These are phyloP conservation scores for Dryadomyces quercivorus DNA, from an alignment of 2,329 filamentous ascomycete species.

Conservation along the genomic window DNA sequence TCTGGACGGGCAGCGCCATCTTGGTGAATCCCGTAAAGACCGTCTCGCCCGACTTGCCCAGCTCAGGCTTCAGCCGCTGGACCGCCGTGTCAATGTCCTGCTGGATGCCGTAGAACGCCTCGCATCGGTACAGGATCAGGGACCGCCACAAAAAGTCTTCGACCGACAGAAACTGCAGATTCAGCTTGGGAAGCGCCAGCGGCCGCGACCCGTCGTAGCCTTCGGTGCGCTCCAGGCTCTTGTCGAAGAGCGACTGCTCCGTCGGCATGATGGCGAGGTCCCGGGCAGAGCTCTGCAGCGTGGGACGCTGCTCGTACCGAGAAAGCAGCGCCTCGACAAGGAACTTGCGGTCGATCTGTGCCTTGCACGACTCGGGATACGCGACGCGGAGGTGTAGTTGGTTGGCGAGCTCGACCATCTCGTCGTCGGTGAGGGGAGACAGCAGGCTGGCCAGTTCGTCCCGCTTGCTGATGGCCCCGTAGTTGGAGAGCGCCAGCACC, in stretches of 20 bases:
- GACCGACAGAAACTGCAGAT: slow-evolving; percentile 87
- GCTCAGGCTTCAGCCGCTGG: slow-evolving; percentile 63
- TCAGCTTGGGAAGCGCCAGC: slow-evolving; percentile 84
- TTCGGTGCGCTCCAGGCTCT: slow-evolving; percentile 67
- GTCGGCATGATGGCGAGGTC: slow-evolving; percentile 71
- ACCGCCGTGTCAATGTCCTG: slow-evolving; percentile 80
- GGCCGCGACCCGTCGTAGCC: slow-evolving; percentile 77
- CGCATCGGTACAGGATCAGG: slow-evolving; percentile 75
- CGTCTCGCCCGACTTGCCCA: slow-evolving; percentile 50
- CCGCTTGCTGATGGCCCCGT: slow-evolving; percentile 72
- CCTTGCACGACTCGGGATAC: slow-evolving; percentile 62
- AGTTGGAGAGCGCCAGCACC: slow-evolving; percentile 87
- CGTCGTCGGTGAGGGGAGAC: slow-evolving; percentile 57
- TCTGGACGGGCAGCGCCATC: slow-evolving; percentile 81
- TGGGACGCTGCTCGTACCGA: slow-evolving; percentile 62
- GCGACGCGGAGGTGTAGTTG: slow-evolving; percentile 65
- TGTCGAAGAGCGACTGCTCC: slow-evolving; percentile 69
- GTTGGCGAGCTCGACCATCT: slow-evolving; percentile 56
- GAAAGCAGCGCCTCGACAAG: slow-evolving; percentile 62
- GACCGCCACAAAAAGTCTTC: slow-evolving; percentile 97
- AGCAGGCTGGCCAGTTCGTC: slow-evolving; percentile 69
- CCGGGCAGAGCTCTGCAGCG: slow-evolving; percentile 69
- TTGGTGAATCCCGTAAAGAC: slow-evolving; percentile 75
- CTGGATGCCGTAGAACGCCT: slow-evolving; percentile 87
- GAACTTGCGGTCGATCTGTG: slow-evolving; percentile 52